Conservation (phyloP, 192 early-diverging fungal genomes). For the Coemansia sp. region DNA sequence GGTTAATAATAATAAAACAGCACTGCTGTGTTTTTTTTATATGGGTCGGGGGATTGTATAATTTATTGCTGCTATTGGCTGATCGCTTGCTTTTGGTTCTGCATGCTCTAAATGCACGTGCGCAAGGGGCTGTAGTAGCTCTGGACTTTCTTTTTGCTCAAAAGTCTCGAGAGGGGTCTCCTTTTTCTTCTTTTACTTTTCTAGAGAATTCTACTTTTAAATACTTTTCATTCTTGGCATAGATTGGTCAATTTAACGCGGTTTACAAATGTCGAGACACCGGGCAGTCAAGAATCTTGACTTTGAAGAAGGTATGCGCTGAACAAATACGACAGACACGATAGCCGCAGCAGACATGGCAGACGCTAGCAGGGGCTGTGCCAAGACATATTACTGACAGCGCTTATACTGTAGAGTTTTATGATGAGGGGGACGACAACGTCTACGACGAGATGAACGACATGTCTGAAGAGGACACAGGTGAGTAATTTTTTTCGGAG, state of each 20-base stretch:
- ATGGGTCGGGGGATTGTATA: background rate
- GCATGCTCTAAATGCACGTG: background rate
- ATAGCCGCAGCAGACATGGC: too few relatives aligned
- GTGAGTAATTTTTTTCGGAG: too few relatives aligned
- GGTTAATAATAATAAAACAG: too few relatives aligned
- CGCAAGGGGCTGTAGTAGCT: too few relatives aligned
- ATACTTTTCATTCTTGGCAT: background rate
- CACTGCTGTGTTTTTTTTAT: too few relatives aligned
- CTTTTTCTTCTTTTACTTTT: too few relatives aligned
- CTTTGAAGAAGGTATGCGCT: conserved; percentile 46
- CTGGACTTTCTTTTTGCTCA: background rate
- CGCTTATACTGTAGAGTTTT: conserved; percentile 38
- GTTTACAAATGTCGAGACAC: conserved; percentile 48
- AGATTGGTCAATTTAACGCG: background rate
- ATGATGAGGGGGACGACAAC: conserved; percentile 35
- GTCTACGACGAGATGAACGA: conserved; percentile 44
- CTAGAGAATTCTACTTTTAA: too few relatives aligned
- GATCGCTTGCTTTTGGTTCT: conserved; percentile 6
- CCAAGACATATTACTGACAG: background rate
- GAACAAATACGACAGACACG: background rate
- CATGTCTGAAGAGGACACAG: conserved; percentile 44
- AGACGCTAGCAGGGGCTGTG: too few relatives aligned
- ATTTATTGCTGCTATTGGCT: background rate
- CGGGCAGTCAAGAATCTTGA: conserved; percentile 44
- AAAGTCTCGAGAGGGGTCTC: too few relatives aligned